A percentile compares a stretch with the other conserved stretches of the same genome.
Conservation (phyloP, 192 early-diverging fungal genomes). For the Podila epicladia region DNA sequence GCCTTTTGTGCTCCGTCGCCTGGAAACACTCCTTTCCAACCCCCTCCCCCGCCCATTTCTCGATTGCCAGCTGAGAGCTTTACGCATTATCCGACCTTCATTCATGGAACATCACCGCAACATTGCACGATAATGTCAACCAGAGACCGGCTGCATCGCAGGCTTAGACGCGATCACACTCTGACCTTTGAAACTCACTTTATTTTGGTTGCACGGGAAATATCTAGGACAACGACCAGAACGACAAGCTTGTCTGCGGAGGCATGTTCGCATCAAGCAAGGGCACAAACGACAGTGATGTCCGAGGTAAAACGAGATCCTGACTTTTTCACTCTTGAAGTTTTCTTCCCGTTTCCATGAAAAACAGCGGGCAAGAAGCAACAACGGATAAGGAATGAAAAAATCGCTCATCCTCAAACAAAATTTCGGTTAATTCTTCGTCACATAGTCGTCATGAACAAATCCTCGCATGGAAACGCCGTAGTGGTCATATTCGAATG, state of each 20-base stretch:
- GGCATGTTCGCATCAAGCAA: slow-evolving; percentile 33
- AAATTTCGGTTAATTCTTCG: background rate
- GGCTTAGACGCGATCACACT: too few species aligned
- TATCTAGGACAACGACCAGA: slow-evolving; percentile 15
- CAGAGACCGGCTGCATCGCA: too few species aligned
- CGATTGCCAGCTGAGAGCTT: background rate
- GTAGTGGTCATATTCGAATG: slow-evolving; percentile 60
- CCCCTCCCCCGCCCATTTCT: background rate
- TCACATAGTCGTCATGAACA: slow-evolving; percentile 31
- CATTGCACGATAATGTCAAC: background rate
- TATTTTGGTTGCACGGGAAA: background rate
- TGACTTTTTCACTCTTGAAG: background rate
- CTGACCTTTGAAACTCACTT: background rate
- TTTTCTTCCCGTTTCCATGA: background rate
- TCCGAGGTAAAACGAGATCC: slow-evolving; percentile 19
- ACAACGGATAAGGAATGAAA: background rate
- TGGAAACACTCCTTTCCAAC: too few species aligned
- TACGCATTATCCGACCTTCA: too few species aligned
- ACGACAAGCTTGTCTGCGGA: slow-evolving; percentile 5
- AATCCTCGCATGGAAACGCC: slow-evolving; percentile 47
- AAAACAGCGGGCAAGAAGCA: background rate
- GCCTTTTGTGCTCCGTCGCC: background rate
- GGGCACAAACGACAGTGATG: slow-evolving; percentile 28
- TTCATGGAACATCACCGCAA: background rate
- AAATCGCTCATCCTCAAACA: background rate